These are phyloP conservation scores for Gnomoniopsis sp. DNA, from an alignment of 2,329 filamentous ascomycete species.

Conservation along the genomic window DNA sequence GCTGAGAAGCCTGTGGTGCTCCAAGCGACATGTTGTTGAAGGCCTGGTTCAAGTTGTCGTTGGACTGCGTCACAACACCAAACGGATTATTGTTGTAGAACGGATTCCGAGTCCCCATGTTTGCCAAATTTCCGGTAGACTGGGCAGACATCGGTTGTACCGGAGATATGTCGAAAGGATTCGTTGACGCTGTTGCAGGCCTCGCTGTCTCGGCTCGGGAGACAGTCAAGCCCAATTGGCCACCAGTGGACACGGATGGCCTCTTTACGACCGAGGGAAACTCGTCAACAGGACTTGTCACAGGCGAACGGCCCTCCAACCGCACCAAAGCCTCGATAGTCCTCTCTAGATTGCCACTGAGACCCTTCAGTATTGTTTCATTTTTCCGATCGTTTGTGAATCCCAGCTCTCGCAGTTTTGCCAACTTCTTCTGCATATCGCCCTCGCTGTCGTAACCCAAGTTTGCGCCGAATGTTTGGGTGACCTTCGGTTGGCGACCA, in stretches of 20 bases:
- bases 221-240: slow-evolving; percentile 24
- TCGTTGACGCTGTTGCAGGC: slow-evolving; percentile 43
- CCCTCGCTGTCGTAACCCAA: slow-evolving; percentile 51
- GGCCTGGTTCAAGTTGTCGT: slow-evolving; percentile 56
- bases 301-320: slow-evolving; percentile 57
- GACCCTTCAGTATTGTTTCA: slow-evolving; percentile 72
- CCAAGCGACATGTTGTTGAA: slow-evolving; percentile 75
- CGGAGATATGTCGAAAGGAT: slow-evolving; percentile 63
- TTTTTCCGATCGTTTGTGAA: slow-evolving; percentile 84
- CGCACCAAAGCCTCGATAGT: slow-evolving; percentile 82
- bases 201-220: slow-evolving; percentile 17
- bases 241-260: slow-evolving; percentile 40
- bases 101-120: slow-evolving; percentile 54
- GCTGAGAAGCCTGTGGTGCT: slow-evolving; percentile 40
- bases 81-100: slow-evolving; percentile 66
- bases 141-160: slow-evolving; percentile 61
- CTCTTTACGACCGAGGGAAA: slow-evolving; percentile 9
- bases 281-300: slow-evolving; percentile 12
- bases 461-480: slow-evolving; percentile 66
- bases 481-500: slow-evolving; percentile 52
- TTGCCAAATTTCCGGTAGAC: slow-evolving; percentile 60
- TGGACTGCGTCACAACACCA: slow-evolving; percentile 45
- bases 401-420: slow-evolving; percentile 81
- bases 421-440: slow-evolving; percentile 72
- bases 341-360: slow-evolving; percentile 81